These are phyloP conservation scores for Aspergillus biplanus DNA, from an alignment of 495 filamentous ascomycete species.

Conservation along the genomic window DNA sequence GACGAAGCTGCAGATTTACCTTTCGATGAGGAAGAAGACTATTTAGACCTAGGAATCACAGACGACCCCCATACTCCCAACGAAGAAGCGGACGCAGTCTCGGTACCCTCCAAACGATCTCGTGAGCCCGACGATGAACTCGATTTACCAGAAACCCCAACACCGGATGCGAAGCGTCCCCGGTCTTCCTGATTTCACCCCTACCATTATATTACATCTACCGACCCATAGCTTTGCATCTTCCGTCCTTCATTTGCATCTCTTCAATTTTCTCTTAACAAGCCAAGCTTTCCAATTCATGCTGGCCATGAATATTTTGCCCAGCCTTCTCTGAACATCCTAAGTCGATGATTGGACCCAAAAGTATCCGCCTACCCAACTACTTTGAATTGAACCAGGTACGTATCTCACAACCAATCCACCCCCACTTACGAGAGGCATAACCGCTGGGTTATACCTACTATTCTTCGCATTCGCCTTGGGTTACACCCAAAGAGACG, in stretches of 20 bases:
- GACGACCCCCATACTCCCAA: constrained; percentile 15
- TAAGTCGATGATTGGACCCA: constrained; percentile 1
- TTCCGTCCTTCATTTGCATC: background rate
- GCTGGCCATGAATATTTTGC: constrained; percentile 8
- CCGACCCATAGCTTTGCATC: background rate
- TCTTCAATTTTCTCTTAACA: constrained; percentile 7
- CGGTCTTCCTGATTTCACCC: constrained; percentile 32
- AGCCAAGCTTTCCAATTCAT: constrained; percentile 13
- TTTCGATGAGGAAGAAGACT: constrained; percentile 28
- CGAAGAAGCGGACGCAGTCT: constrained; percentile 17
- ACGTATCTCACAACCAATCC: constrained; percentile 21
- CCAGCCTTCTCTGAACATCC: background rate
- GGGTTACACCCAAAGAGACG: background rate
- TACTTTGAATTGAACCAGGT: constrained; percentile 20
- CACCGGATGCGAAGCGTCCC: constrained; percentile 35
- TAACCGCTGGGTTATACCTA: constrained; percentile 12
- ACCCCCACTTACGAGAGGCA: constrained; percentile 8
- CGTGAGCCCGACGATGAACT: constrained; percentile 36
- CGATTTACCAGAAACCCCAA: constrained; percentile 30
- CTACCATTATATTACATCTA: background rate
- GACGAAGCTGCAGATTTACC: constrained; percentile 49
- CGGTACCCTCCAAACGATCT: constrained; percentile 31
- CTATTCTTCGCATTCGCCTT: background rate
- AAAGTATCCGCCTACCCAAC: background rate
- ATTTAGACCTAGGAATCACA: constrained; percentile 27